Base-by-base conservation (phyloP, 2,329 filamentous ascomycete species). In the Cercospora sp. region DNA sequence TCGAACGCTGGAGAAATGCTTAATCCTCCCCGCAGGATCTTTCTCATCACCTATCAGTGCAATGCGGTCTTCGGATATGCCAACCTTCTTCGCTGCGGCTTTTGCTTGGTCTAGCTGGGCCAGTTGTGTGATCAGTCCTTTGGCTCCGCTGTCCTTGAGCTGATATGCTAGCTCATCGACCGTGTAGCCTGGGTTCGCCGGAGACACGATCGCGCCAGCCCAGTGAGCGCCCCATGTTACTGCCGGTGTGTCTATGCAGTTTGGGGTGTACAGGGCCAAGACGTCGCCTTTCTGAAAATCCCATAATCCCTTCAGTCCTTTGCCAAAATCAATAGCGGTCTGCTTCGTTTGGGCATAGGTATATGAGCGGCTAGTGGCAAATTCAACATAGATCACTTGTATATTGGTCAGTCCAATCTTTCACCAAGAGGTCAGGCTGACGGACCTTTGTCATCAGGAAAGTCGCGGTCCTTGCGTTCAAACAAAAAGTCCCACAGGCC, bases 101-200 rank as follows among this genome's bases (percentile, higher is more conserved):
- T 64, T 60, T 1, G 90, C 91, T 13, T 84, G 84, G 7, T 87
- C 80, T 1, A 97, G 83, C 67, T 90, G 85, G 0, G 88, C 81
- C 28, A 86, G 78, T 75, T 97, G 92, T 0, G 94, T 97, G 28
- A 90, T 86, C 9, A 97, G 78, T 1, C 85, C 91, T 75, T 88
- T 91, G 33, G 92, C 91, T 0, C 87, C 86, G 0, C 90, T 90
- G 78, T 96, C 91, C 74, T 88, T 88, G 69, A 97, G 85, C 81
- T 97, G 94, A 75, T 91, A 93, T 5, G 90, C 89, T 45, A 97
- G 85, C 80, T 97, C 94, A 10, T 92, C 88, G 9, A 87, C 87
- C 0, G 91, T 96, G 80, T 97, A 97, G 5, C 89, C 88, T 23
- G 93, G 94, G 76, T 97, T 97, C 2, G 92, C 93, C 0, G 94